phyloP scores from a whole-genome alignment of 2,329 filamentous ascomycete genomes.

The Thelonectria rubi region DNA sequence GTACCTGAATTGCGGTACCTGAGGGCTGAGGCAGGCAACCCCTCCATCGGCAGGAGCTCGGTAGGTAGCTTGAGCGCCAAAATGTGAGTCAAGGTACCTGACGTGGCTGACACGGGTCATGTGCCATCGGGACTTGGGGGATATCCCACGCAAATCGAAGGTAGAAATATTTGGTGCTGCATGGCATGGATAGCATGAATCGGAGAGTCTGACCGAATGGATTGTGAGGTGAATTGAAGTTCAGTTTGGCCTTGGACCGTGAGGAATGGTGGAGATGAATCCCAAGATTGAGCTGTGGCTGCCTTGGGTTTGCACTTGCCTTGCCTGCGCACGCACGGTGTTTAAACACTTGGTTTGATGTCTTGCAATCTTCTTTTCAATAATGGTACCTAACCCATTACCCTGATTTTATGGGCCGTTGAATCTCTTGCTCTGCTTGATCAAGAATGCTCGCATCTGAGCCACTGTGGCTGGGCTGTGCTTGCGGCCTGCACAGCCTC shows the following conservation, averaged over 20 bases:
- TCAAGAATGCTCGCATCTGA: background rate
- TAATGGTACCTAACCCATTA: background rate
- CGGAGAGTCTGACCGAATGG: background rate
- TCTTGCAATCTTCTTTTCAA: background rate
- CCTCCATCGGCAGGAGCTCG: background rate
- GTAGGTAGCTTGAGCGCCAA: too few species aligned
- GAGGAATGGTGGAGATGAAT: background rate
- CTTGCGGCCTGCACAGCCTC: background rate
- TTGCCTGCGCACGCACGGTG: background rate
- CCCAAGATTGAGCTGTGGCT: background rate
- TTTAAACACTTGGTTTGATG: background rate
- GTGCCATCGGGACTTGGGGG: background rate
- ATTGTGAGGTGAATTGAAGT: background rate
- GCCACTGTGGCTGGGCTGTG: background rate
- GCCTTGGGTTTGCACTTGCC: background rate
- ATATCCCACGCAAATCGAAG: too few species aligned
- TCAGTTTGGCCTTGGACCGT: background rate
- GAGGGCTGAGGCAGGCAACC: conserved; percentile 10
- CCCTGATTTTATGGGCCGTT: background rate
- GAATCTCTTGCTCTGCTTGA: background rate
- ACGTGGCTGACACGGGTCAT: background rate
- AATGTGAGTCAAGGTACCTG: too few species aligned
- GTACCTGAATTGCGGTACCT: conserved; percentile 1
- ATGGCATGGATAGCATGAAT: too few species aligned
- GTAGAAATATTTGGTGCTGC: too few species aligned